Evolutionary conservation across 2,329 filamentous ascomycete species (phyloP).

Genomic region (Gaeumannomyces sp.): DNA sequence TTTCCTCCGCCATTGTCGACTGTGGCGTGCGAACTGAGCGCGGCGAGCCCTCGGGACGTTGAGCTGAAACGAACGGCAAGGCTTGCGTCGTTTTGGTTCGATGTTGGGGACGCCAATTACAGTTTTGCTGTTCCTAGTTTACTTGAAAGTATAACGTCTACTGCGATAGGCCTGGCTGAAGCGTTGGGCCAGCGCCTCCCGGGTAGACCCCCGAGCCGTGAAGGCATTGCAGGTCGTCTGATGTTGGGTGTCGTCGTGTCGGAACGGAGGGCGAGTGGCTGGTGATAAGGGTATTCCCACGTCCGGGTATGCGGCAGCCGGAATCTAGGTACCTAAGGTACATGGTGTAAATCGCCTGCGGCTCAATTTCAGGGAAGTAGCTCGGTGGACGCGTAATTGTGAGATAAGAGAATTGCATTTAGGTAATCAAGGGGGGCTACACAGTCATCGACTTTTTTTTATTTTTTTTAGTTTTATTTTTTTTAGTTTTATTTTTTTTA

Average conservation of each 20-base stretch:
- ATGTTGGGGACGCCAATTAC: not conserved
- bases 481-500: too few species aligned
- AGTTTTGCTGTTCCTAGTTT: not conserved
- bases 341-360: too few species aligned
- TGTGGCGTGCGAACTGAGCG: not conserved
- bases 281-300: not conserved
- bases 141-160: not conserved
- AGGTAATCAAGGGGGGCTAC: not conserved
- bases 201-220: not conserved
- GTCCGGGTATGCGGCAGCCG: not conserved
- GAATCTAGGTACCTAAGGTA: too few species aligned
- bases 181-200: not conserved
- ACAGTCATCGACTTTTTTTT: too few species aligned
- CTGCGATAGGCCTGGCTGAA: not conserved
- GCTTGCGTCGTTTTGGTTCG: not conserved
- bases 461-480: too few species aligned
- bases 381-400: not conserved
- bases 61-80: not conserved
- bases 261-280: not conserved
- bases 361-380: too few species aligned
- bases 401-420: not conserved
- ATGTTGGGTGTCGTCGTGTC: not conserved
- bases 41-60: not conserved
- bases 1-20: not conserved
- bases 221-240: not conserved